These are phyloP conservation scores for Sanghuangporus baumii DNA, from an alignment of 1,284 basidiomycete genomes.

Conservation along the genomic window DNA sequence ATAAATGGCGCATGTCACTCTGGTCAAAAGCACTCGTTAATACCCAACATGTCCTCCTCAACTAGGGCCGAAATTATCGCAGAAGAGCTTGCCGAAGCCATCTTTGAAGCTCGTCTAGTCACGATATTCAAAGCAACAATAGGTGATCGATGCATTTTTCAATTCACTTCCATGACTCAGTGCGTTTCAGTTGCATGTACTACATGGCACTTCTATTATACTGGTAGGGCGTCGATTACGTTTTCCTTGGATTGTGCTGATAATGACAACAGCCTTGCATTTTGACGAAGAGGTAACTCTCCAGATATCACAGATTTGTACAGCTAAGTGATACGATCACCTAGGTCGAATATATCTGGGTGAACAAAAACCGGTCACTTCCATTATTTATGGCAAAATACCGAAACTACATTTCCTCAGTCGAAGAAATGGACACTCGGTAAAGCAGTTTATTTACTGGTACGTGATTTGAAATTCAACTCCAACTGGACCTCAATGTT, in stretches of 20 bases:
- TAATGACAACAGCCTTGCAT: background rate
- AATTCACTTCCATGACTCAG: background rate
- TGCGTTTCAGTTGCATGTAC: background rate
- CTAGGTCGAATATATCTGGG: conserved; percentile 9
- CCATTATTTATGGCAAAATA: background rate
- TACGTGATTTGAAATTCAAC: background rate
- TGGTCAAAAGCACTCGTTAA: too few relatives aligned
- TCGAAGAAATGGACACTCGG: conserved; percentile 3
- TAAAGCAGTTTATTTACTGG: conserved; percentile 2
- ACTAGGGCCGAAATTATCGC: too few relatives aligned
- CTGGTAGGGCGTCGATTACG: background rate
- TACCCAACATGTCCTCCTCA: too few relatives aligned
- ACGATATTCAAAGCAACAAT: too few relatives aligned
- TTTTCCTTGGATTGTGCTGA: background rate
- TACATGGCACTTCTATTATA: background rate
- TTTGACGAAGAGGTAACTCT: background rate
- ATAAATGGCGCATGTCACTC: too few relatives aligned
- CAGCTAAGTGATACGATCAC: background rate
- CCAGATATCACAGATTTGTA: background rate
- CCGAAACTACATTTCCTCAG: background rate
- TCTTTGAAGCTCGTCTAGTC: too few relatives aligned
- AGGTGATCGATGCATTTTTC: too few relatives aligned
- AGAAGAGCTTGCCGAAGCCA: too few relatives aligned
- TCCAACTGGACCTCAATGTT: background rate
- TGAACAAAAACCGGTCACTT: background rate